A percentile compares a stretch with the other conserved stretches of the same genome.
phyloP scores from a whole-genome alignment of 2,329 filamentous ascomycete species.

The Apiospora pterosperma region DNA sequence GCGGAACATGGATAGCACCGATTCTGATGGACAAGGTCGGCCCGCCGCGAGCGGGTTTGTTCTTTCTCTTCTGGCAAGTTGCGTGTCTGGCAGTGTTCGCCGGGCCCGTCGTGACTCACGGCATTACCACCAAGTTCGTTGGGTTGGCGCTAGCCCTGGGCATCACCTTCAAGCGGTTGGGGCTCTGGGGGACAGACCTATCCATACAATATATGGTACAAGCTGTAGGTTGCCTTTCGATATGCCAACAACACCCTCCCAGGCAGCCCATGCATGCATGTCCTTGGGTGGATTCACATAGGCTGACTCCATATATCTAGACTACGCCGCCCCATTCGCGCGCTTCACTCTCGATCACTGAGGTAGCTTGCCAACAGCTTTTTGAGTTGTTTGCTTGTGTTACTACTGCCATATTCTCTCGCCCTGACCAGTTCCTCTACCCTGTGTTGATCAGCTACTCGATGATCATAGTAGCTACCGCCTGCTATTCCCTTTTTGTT shows the following conservation, averaged over 20 bases:
- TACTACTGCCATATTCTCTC: neutral
- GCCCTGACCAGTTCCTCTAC: neutral
- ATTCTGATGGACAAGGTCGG: slow-evolving; percentile 1
- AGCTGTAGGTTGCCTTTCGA: neutral
- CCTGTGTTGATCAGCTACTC: slow-evolving; percentile 3
- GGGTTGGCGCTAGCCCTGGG: neutral
- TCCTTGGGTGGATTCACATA: neutral
- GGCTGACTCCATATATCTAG: neutral
- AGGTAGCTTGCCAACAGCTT: neutral
- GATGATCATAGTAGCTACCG: neutral
- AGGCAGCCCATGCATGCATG: neutral
- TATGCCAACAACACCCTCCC: neutral
- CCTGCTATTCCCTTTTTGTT: neutral
- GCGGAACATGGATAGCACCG: neutral
- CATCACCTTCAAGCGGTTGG: neutral
- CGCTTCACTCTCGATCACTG: neutral
- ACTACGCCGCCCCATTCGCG: neutral
- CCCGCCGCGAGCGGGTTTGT: neutral
- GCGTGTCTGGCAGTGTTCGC: neutral
- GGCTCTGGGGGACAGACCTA: neutral
- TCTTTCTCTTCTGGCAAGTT: neutral
- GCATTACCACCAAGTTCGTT: neutral
- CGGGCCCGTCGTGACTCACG: neutral
- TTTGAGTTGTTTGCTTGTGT: neutral
- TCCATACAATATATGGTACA: neutral